These are phyloP conservation scores for Blastomyces emzantsi DNA, from an alignment of 2,329 filamentous ascomycete genomes.

Conservation along the genomic window DNA sequence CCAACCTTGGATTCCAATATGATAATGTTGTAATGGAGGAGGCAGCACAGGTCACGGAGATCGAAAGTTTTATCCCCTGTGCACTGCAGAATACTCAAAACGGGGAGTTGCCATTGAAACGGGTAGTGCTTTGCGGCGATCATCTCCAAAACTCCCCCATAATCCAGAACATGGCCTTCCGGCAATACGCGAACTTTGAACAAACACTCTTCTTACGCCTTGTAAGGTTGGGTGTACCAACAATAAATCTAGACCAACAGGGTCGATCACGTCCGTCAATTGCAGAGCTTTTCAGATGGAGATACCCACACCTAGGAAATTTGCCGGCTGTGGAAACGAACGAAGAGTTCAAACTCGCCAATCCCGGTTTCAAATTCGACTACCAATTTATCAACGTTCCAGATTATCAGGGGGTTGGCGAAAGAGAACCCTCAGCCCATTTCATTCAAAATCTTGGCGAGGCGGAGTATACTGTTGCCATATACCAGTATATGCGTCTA, in stretches of 20 bases:
- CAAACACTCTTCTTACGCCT: slow-evolving; percentile 91
- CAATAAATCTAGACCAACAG: slow-evolving; percentile 83
- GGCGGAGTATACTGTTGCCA: slow-evolving; percentile 90
- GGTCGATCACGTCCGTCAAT: slow-evolving; percentile 82
- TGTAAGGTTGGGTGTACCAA: slow-evolving; percentile 84
- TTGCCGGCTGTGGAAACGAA: slow-evolving; percentile 62
- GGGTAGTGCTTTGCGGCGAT: slow-evolving; percentile 87
- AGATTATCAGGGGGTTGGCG: slow-evolving; percentile 83
- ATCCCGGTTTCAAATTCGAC: slow-evolving; percentile 85
- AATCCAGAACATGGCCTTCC: slow-evolving; percentile 87
- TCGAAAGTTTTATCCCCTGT: slow-evolving; percentile 91
- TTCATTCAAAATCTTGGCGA: slow-evolving; percentile 96
- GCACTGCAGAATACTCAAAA: slow-evolving; percentile 76
- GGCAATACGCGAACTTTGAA: slow-evolving; percentile 90
- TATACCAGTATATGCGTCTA: slow-evolving; percentile 95
- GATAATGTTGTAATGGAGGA: slow-evolving; percentile 99
- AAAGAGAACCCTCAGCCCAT: slow-evolving; percentile 82
- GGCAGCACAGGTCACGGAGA: slow-evolving; percentile 93
- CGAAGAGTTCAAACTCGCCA: slow-evolving; percentile 68
- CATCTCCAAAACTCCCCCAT: slow-evolving; percentile 96
- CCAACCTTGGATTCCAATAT: slow-evolving; percentile 86
- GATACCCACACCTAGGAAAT: slow-evolving; percentile 72
- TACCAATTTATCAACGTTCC: slow-evolving; percentile 96
- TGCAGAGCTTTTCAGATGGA: slow-evolving; percentile 85
- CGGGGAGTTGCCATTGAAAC: slow-evolving; percentile 66